Percentiles rank a stretch among this genome's conserved stretches.
These are phyloP conservation scores for Xylariaceae sp. DNA, from an alignment of 2,329 filamentous ascomycete genomes.

Conservation along the genomic window DNA sequence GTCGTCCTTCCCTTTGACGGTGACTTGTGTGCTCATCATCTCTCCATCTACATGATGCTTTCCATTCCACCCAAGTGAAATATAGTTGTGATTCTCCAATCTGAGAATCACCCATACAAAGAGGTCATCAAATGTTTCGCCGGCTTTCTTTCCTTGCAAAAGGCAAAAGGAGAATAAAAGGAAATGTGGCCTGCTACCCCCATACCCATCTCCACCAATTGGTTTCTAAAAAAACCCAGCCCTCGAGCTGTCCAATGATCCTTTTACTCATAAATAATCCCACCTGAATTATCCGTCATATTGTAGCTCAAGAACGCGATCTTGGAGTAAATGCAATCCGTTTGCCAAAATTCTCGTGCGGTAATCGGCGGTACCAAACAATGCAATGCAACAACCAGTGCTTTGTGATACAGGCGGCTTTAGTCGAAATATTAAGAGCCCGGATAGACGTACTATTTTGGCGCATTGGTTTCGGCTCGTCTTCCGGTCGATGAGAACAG, in stretches of 20 bases:
- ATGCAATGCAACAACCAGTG: neutral
- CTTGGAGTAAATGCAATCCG: slow-evolving; percentile 14
- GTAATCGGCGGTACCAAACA: neutral
- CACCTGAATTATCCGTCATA: slow-evolving; percentile 1
- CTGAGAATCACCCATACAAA: slow-evolving; percentile 8
- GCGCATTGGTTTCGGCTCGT: neutral
- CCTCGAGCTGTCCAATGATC: neutral
- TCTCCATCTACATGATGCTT: slow-evolving; percentile 13
- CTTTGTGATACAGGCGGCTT: neutral
- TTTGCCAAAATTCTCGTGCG: neutral
- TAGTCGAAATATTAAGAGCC: neutral
- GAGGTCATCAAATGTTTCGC: slow-evolving; percentile 6
- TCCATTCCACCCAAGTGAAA: slow-evolving; percentile 3
- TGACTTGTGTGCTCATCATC: slow-evolving; percentile 12
- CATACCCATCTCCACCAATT: neutral
- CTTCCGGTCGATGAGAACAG: neutral
- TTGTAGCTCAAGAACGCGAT: slow-evolving; percentile 4
- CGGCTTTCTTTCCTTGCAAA: slow-evolving; percentile 10
- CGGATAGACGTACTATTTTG: neutral
- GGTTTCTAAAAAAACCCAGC: neutral
- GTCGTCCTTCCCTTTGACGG: slow-evolving; percentile 7
- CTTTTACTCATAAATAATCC: neutral
- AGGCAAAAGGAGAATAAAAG: slow-evolving; percentile 3
- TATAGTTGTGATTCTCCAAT: slow-evolving; percentile 2
- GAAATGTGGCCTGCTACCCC: neutral